phyloP scores from a whole-genome alignment of 1,139 yeast species.

The Pichia sp. region DNA sequence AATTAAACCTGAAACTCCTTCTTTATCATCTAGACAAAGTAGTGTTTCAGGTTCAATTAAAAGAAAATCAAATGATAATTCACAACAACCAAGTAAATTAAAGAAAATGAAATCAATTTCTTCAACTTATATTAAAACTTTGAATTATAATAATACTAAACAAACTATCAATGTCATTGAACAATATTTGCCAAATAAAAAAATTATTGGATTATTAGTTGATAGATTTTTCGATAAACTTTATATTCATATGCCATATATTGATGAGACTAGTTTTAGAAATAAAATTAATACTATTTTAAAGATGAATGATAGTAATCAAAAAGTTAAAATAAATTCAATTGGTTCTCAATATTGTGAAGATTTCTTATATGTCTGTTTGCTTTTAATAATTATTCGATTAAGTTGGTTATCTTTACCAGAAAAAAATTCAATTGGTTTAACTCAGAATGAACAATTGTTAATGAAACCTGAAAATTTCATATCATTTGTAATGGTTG shows the following conservation, averaged over 20 bases:
- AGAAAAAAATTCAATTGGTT: constrained; percentile 13
- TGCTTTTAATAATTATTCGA: constrained; percentile 40
- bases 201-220: constrained; percentile 31
- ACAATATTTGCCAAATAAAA: constrained; percentile 33
- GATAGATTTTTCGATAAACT: constrained; percentile 34
- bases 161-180: constrained; percentile 33
- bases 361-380: constrained; percentile 33
- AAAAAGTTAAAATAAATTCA: constrained; percentile 25
- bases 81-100: constrained; percentile 7
- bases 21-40: constrained; percentile 11
- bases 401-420: constrained; percentile 46
- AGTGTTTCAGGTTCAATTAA: constrained; percentile 6
- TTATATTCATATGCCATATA: constrained; percentile 35
- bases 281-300: constrained; percentile 28
- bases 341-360: constrained; percentile 30
- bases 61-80: neutral
- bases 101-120: constrained; percentile 25
- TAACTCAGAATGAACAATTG: constrained; percentile 25
- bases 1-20: constrained; percentile 14
- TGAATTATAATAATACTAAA: constrained; percentile 28
- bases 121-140: constrained; percentile 26
- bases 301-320: constrained; percentile 28
- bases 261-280: constrained; percentile 34
- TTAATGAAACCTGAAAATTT: constrained; percentile 30
- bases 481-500: constrained; percentile 29